Evolutionary conservation across 768 basidiomycete genomes (phyloP), one percentile per base, ranked within the genome.

Genomic region (Lentinula guzmanii): DNA sequence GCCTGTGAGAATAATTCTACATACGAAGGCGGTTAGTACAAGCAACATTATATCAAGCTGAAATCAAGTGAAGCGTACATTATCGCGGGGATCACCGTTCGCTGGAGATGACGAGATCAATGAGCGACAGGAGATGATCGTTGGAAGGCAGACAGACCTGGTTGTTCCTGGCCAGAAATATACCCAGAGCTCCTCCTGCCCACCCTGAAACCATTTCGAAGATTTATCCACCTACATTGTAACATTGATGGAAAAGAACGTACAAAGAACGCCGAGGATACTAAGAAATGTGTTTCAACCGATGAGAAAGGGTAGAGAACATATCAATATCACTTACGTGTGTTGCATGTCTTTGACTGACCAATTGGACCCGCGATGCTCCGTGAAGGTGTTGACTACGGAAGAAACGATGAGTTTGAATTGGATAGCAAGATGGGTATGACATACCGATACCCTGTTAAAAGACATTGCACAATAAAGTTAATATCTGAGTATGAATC

Each of bases 301-400:
- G 62, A 50, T 41, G 13, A 39, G 42, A 8, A 3, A 52, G 41
- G 56, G 15, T 13, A 58, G 64, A 48, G 64, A 64, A 41, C 10
- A 61, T 62, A 16, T 56, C 9, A 39, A 13, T 18, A 45, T 46
- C 5, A 79, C 89, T 64, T 69, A 92, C 86, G 92, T 93, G 72
- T 96, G 94, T 67, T 95, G 93, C 91, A 95, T 90, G 71, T 96
- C 95, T 71, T 96, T 95, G 58, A 88, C 89, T 2, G 86, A 89
- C 95, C 95, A 96, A 0, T 67, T 71, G 18, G 79, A 80, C 7
- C 91, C 91, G 53, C 86, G 89, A 70, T 97, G 94, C 68, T 94
- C 91, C 0, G 94, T 95, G 70, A 96, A 95, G 0, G 94, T 95
- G 66, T 97, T 96, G 61, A 97, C 89, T 84, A 28, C 28, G 28